phyloP scores from a whole-genome alignment of 2,329 filamentous ascomycete genomes.

The Cladobotryum protrusum region DNA sequence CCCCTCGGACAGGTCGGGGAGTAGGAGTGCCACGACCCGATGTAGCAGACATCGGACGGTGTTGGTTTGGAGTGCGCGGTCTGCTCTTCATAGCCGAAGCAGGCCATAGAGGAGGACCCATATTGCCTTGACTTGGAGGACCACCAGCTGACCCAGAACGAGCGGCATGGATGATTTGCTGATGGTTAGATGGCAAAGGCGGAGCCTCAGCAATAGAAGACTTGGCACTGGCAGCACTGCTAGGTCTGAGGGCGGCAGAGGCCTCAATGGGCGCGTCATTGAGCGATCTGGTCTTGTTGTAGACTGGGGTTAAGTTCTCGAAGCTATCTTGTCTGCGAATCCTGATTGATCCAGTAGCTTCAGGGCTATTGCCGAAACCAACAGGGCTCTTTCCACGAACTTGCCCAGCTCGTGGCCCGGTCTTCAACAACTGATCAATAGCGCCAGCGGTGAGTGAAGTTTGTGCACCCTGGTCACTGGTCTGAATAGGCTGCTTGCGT shows the following conservation, averaged over 20 bases:
- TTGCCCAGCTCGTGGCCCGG: constrained; percentile 18
- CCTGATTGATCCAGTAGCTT: constrained; percentile 36
- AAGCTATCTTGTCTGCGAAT: constrained; percentile 44
- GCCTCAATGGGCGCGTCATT: constrained; percentile 36
- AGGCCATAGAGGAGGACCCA: constrained; percentile 81
- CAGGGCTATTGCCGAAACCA: constrained; percentile 28
- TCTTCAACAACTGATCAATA: constrained; percentile 68
- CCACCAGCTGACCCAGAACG: constrained; percentile 49
- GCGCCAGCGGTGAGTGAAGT: constrained; percentile 76
- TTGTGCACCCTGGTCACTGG: constrained; percentile 69
- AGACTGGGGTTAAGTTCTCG: constrained; percentile 36
- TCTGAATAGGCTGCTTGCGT: constrained; percentile 38
- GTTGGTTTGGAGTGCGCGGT: constrained; percentile 56
- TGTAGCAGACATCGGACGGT: constrained; percentile 38
- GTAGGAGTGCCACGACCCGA: constrained; percentile 52
- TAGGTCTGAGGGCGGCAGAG: constrained; percentile 49
- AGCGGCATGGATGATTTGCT: constrained; percentile 76
- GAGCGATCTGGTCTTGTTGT: constrained; percentile 30
- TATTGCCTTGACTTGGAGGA: constrained; percentile 36
- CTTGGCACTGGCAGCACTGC: constrained; percentile 64
- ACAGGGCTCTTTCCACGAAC: constrained; percentile 30
- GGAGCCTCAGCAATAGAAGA: constrained; percentile 44
- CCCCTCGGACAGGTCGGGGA: constrained; percentile 43
- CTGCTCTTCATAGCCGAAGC: constrained; percentile 61
- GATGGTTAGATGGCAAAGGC: constrained; percentile 77